Base-by-base conservation (phyloP, 2,329 filamentous ascomycete genomes). In the Paramyrothecium roridum region DNA sequence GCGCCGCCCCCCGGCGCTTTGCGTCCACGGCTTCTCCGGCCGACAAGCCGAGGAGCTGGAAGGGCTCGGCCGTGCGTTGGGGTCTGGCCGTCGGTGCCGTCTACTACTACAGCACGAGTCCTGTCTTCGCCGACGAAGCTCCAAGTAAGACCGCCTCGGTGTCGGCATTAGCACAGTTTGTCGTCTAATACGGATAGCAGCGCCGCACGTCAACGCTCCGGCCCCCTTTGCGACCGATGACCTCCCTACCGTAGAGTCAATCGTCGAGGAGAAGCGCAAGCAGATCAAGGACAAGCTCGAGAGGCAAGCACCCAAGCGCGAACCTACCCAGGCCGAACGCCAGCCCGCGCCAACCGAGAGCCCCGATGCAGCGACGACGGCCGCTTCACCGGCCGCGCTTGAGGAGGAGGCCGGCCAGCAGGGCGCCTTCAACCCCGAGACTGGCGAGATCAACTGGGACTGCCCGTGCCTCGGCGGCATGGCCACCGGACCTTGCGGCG, bases 371-470 rank as follows among this genome's bases (percentile, higher is more conserved):
- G 26, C 49, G 12, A 40, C 20, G n/a, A 22, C 30, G 23, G 49
- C 49, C 30, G n/a, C 70, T 26, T 77, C 80, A 2, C 76, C 79
- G 8, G 77, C 76, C 55, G 80, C 73, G 0, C 76, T 95, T 16
- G 89, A 96, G 72, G 85, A 91, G 57, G 92, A 97, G 73, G 92
- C 91, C 7, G 83, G 78, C 58, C 87, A 93, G 70, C 87, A 98
- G 74, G 95, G 91, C 54, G 95, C 95, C 1, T 99, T 98, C 79
- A 96, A 99, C 74, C 92, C 93, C 3, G 95, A 98, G 78, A 99
- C 95, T 11, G 95, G 95, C 64, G 95, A 99, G 82, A 99, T 99
- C 76, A 99, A 99, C 81, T 99, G 95, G 95, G 95, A 98, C 72
- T 99, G 95, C 74, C 95, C 95, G 17, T 99, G 95, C 72, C 79